Percentiles rank a stretch among this genome's conserved stretches.
phyloP scores from a whole-genome alignment of 179 eudicot genomes.

The Vitellaria paradoxa region DNA sequence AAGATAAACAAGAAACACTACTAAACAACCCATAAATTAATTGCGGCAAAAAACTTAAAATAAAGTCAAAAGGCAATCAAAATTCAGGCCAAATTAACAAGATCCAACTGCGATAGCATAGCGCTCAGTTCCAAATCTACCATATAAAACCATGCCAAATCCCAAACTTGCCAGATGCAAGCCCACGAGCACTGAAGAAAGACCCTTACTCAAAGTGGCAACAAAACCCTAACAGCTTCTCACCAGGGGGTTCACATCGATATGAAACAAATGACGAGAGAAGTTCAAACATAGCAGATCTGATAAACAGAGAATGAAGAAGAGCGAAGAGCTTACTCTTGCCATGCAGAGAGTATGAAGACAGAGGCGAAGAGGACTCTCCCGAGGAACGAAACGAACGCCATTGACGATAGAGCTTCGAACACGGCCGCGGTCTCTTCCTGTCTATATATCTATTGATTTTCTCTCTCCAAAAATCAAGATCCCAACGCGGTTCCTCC shows the following conservation, averaged over 20 bases:
- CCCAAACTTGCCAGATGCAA: neutral
- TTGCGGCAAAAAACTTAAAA: neutral
- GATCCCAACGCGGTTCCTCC: neutral
- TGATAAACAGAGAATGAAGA: neutral
- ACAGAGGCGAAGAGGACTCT: conserved; percentile 55
- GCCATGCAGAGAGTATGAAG: conserved; percentile 58
- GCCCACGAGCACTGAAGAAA: neutral
- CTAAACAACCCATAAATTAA: neutral
- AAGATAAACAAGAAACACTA: neutral
- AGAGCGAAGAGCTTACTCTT: conserved; percentile 36
- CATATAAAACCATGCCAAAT: neutral
- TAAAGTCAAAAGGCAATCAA: neutral
- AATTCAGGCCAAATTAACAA: neutral
- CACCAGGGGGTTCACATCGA: neutral
- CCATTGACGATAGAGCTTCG: conserved; percentile 27
- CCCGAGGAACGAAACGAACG: conserved; percentile 49
- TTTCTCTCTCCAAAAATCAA: conserved; percentile 2
- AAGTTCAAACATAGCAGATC: conserved; percentile 23
- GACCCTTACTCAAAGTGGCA: neutral
- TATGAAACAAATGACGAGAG: neutral
- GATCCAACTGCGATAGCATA: neutral
- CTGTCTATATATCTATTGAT: neutral
- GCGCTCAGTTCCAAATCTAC: neutral
- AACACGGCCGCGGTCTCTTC: neutral
- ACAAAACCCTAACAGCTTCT: neutral